Evolutionary conservation across 73 alveolate genomes (phyloP), one percentile per base, ranked within the genome.

Genomic region (Tetrahymena elliotti): DNA sequence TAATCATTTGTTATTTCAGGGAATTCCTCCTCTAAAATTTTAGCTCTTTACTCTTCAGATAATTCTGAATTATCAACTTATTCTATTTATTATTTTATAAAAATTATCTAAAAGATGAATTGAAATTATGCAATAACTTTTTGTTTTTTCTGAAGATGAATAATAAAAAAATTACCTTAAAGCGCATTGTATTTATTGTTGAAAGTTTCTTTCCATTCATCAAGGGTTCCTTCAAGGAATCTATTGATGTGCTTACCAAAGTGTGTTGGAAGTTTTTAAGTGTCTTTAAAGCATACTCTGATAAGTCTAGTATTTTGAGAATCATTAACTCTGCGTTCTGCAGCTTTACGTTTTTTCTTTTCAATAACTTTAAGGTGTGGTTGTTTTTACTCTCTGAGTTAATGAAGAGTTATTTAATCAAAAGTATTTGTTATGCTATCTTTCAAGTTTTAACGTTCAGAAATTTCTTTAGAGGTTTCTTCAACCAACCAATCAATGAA

Each of bases 401-500:
- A 68, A 33, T 84, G 94, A 36, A 68, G 39, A 18, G 93, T 3
- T 22, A 36, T 22, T 22, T 93, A 82, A 10, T 94, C 82, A 83
- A 96, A 84, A 4, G 92, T 95, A n/a, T 53, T 38, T 22, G 84
- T 39, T 93, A 93, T 94, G 20, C 40, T 22, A 8, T 40, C 37
- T 18, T 33, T 82, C 5, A 97, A 36, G 54, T 94, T 93, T 22
- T 84, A 83, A 35, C 95, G 84, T 93, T 95, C 97, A 15, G 36
- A n/a, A 36, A 97, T 84, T 53, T 97, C 97, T 38, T 94, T 96
- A 33, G 94, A 97, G 52, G 98, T 93, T 88, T 94, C 94, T 27
- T 96, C 94, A 35, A 97, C 96, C 35, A 98, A 83, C 97, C 97
- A 97, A 27, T 98, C 98, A 95, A 97, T 97, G 94, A 97, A 98